Evolutionary conservation across 306 rosid genomes (phyloP).

Genomic region (Begonia loranthoides): DNA sequence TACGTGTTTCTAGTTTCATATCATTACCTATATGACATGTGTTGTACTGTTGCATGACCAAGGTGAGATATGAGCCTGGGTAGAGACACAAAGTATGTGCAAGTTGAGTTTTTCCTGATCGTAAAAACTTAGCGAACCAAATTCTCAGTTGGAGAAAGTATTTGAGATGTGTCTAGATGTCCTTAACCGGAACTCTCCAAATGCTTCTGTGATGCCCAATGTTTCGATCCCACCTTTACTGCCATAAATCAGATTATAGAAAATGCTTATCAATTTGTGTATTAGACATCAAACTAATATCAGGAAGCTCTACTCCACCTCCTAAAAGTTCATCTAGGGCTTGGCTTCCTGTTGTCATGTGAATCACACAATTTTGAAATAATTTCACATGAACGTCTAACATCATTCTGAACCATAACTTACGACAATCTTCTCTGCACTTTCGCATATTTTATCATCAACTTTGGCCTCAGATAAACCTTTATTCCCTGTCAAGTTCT

Average conservation of each 20-base stretch:
- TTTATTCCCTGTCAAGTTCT: constrained; percentile 89
- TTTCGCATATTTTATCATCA: constrained; percentile 90
- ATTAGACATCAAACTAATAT: constrained; percentile 1
- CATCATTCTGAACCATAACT: constrained; percentile 14
- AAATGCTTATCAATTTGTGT: too few relatives aligned
- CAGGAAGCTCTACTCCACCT: constrained; percentile 31
- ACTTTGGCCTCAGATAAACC: constrained; percentile 96
- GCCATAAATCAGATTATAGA: neutral
- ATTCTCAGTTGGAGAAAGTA: too few relatives aligned
- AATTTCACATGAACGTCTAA: neutral
- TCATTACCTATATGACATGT: too few relatives aligned
- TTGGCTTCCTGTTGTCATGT: constrained; percentile 90
- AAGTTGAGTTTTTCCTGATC: constrained; percentile 94
- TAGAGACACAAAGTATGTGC: constrained; percentile 96
- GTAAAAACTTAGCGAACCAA: too few relatives aligned
- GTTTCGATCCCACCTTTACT: constrained; percentile 83
- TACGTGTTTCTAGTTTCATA: too few relatives aligned
- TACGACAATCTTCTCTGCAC: constrained; percentile 95
- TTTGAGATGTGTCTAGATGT: neutral
- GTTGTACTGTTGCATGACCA: neutral
- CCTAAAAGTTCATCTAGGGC: constrained; percentile 95
- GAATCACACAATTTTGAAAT: constrained; percentile 20
- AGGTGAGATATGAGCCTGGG: constrained; percentile 51
- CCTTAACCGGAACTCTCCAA: constrained; percentile 91
- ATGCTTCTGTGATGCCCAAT: constrained; percentile 75